Conservation (phyloP, 768 basidiomycete genomes). For the Mycena galopus region DNA sequence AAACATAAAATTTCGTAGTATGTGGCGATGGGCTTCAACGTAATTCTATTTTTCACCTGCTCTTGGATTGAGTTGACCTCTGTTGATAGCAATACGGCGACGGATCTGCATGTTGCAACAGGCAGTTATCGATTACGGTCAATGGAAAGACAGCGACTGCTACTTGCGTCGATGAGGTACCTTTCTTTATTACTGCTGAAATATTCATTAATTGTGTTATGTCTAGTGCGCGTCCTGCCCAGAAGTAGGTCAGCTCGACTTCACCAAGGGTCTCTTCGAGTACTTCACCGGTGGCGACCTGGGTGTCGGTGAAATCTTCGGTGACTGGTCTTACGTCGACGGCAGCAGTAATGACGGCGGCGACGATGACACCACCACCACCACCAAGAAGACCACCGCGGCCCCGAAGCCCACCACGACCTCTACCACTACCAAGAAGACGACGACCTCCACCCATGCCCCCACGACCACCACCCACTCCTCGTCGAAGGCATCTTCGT, state of each 20-base stretch:
- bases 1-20: constrained; percentile 9
- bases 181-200: background rate
- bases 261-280: constrained; percentile 33
- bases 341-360: background rate
- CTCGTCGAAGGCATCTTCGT: background rate
- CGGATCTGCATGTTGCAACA: constrained; percentile 28
- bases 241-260: constrained; percentile 18
- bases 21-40: constrained; percentile 33
- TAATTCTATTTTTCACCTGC: background rate
- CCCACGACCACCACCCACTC: background rate
- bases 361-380: background rate
- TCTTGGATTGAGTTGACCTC: background rate
- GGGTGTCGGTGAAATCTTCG: constrained; percentile 25
- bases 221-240: constrained; percentile 31
- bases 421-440: background rate
- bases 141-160: constrained; percentile 30
- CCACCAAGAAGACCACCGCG: constrained; percentile 2
- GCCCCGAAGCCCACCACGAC: background rate
- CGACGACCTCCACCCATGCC: background rate
- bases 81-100: constrained; percentile 24
- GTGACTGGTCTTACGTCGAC: constrained; percentile 28
- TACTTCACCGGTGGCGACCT: constrained; percentile 21
- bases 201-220: background rate
- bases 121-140: constrained; percentile 22
- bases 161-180: constrained; percentile 35